phyloP scores from a whole-genome alignment of 2,329 filamentous ascomycete genomes.

The Aspergillus spinulosporus region DNA sequence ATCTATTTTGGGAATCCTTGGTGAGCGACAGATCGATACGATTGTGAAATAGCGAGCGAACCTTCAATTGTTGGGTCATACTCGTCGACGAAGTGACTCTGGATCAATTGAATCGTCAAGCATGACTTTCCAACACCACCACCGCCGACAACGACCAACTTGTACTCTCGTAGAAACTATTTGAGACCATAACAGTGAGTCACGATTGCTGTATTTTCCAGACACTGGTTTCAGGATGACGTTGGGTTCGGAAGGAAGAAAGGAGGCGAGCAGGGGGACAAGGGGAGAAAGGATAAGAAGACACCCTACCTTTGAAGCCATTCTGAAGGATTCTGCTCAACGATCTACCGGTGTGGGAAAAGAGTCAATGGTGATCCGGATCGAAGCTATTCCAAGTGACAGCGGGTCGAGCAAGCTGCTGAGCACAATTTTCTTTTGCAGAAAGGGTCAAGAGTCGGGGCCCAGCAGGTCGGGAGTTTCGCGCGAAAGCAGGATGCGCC shows the following conservation, averaged over 20 bases:
- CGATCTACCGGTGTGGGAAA: constrained; percentile 14
- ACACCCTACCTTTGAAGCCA: constrained; percentile 34
- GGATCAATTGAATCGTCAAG: constrained; percentile 93
- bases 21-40: constrained; percentile 23
- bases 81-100: constrained; percentile 98
- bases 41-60: constrained; percentile 32
- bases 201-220: constrained; percentile 16
- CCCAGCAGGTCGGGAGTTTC: constrained; percentile 30
- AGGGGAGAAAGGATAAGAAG: constrained; percentile 8
- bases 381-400: constrained; percentile 27
- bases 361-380: constrained; percentile 19
- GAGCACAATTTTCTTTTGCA: constrained; percentile 31
- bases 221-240: background rate
- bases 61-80: constrained; percentile 99
- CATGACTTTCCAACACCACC: constrained; percentile 99
- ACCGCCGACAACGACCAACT: constrained; percentile 94
- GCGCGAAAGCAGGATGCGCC: constrained; percentile 27
- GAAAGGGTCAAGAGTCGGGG: constrained; percentile 29
- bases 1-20: constrained; percentile 56
- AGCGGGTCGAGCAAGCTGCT: constrained; percentile 23
- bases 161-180: constrained; percentile 87
- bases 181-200: constrained; percentile 21
- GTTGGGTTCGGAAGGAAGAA: constrained; percentile 12
- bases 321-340: constrained; percentile 22
- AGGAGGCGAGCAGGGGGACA: constrained; percentile 7